Conservation (phyloP, 2,329 filamentous ascomycete species). For the Septoria petroselini region DNA sequence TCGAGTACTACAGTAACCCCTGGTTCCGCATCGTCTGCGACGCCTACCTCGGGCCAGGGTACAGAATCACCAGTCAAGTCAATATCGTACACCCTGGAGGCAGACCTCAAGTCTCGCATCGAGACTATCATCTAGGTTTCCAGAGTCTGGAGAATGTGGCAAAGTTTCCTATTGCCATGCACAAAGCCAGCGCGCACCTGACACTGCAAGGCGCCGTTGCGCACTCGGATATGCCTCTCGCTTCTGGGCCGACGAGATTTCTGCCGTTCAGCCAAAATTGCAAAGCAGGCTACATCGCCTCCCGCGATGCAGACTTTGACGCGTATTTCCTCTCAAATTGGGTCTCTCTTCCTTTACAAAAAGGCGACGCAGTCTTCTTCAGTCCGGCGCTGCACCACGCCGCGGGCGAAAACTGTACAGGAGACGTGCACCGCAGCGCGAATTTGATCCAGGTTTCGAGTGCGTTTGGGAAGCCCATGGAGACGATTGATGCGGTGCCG, state of each 20-base stretch:
- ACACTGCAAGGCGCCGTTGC: slow-evolving; percentile 64
- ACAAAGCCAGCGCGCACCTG: slow-evolving; percentile 55
- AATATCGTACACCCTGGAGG: slow-evolving; percentile 62
- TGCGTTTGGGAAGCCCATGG: slow-evolving; percentile 64
- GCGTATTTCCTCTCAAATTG: slow-evolving; percentile 54
- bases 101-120: slow-evolving; percentile 56
- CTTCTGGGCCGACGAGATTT: slow-evolving; percentile 59
- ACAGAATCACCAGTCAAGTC: slow-evolving; percentile 60
- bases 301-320: slow-evolving; percentile 53
- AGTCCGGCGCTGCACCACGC: slow-evolving; percentile 63
- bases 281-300: slow-evolving; percentile 58
- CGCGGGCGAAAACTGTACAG: slow-evolving; percentile 56
- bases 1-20: slow-evolving; percentile 59
- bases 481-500: slow-evolving; percentile 54
- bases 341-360: slow-evolving; percentile 51
- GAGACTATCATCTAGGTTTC: slow-evolving; percentile 65
- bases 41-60: slow-evolving; percentile 59
- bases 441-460: slow-evolving; percentile 62
- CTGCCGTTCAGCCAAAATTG: slow-evolving; percentile 61
- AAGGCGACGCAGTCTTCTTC: slow-evolving; percentile 63
- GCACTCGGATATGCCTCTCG: slow-evolving; percentile 58
- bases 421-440: slow-evolving; percentile 53
- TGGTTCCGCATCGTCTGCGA: slow-evolving; percentile 54
- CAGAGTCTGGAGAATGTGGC: slow-evolving; percentile 50
- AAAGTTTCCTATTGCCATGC: slow-evolving; percentile 52